Percentiles rank a stretch among this genome's conserved stretches.
Conservation (phyloP, 1,284 basidiomycete genomes). For the Sphaerobolus stellatus region DNA sequence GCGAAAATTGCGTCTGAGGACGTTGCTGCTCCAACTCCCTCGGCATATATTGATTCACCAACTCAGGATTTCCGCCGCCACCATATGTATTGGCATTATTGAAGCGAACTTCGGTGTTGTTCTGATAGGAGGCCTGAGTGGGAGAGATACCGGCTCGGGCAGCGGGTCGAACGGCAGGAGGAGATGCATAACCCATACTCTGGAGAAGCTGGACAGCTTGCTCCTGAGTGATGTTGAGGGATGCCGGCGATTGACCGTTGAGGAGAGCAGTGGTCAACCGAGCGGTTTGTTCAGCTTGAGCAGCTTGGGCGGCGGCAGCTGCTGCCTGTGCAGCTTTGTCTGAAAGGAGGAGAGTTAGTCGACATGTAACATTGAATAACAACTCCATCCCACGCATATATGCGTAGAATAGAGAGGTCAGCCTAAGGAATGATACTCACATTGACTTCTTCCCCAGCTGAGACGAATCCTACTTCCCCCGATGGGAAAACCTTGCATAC, state of each 20-base stretch:
- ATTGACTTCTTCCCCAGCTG: slow-evolving; percentile 92
- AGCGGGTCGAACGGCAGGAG: slow-evolving; percentile 31
- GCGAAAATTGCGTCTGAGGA: slow-evolving; percentile 35
- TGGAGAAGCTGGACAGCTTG: slow-evolving; percentile 68
- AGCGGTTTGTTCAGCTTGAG: slow-evolving; percentile 26
- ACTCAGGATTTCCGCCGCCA: neutral
- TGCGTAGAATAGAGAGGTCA: neutral
- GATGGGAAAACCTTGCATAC: slow-evolving; percentile 95
- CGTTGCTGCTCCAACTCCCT: slow-evolving; percentile 12
- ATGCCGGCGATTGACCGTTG: slow-evolving; percentile 44
- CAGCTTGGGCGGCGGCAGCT: slow-evolving; percentile 45
- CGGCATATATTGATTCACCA: slow-evolving; percentile 1
- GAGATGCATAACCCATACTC: slow-evolving; percentile 51
- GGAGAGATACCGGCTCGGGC: neutral
- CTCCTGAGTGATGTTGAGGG: slow-evolving; percentile 52
- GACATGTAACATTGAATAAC: slow-evolving; percentile 1
- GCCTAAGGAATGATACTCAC: slow-evolving; percentile 50
- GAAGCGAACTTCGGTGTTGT: too few relatives aligned
- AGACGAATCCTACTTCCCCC: slow-evolving; percentile 87
- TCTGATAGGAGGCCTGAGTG: too few relatives aligned
- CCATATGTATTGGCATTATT: neutral
- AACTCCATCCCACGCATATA: neutral
- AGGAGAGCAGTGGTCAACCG: slow-evolving; percentile 53
- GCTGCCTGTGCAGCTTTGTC: slow-evolving; percentile 87
- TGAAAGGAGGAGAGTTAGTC: slow-evolving; percentile 28